These are phyloP conservation scores for Fusarium anthophilum DNA, from an alignment of 2,329 filamentous ascomycete species.

Conservation along the genomic window DNA sequence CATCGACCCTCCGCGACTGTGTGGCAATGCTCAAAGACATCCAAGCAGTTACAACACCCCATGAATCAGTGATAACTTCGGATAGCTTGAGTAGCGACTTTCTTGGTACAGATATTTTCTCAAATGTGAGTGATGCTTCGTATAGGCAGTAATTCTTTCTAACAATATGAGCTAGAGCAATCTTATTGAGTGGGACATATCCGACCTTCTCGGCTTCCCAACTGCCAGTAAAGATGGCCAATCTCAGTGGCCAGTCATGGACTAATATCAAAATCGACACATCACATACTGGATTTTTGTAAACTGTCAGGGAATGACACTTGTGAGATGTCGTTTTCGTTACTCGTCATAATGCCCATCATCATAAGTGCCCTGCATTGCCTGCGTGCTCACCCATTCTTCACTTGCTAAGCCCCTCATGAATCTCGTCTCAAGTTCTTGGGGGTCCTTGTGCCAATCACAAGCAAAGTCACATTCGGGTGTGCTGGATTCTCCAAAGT, in stretches of 20 bases:
- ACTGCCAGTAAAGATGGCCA: background rate
- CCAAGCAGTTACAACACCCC: slow-evolving; percentile 26
- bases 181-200: slow-evolving; percentile 40
- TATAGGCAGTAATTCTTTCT: background rate
- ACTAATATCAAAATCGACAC: background rate
- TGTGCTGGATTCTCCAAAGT: slow-evolving; percentile 74
- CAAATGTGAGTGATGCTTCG: slow-evolving; percentile 17
- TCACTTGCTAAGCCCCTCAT: slow-evolving; percentile 65
- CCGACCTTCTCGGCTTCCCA: slow-evolving; percentile 37
- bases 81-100: slow-evolving; percentile 30
- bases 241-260: slow-evolving; percentile 23
- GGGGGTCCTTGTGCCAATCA: slow-evolving; percentile 78
- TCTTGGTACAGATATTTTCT: slow-evolving; percentile 30
- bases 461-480: slow-evolving; percentile 78
- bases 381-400: slow-evolving; percentile 72
- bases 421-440: slow-evolving; percentile 66
- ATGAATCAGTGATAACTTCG: slow-evolving; percentile 18
- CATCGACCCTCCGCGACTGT: slow-evolving; percentile 32
- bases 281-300: background rate
- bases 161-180: slow-evolving; percentile 28
- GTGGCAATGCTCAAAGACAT: slow-evolving; percentile 27
- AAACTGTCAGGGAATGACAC: background rate
- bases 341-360: slow-evolving; percentile 63
- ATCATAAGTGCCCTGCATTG: slow-evolving; percentile 66
- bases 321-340: background rate